Base-by-base conservation (phyloP, 495 filamentous ascomycete genomes). In the Penicillium tannophilum region DNA sequence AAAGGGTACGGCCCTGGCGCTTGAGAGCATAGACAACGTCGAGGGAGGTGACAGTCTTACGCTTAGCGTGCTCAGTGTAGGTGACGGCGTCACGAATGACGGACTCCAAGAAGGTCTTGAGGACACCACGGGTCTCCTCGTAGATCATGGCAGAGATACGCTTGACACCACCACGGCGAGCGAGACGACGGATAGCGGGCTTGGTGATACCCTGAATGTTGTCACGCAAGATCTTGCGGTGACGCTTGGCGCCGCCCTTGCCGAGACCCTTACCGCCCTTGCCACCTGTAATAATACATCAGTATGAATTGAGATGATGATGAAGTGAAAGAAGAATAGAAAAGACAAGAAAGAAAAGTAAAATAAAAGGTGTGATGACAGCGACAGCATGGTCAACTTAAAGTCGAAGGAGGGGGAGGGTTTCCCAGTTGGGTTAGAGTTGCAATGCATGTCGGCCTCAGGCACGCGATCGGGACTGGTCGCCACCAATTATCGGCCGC, bases 151-250 rank as follows among this genome's bases (percentile, higher is more conserved):
- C 84, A 58, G 83, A 85, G 69, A 84, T 85, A 83, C 83, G 85
- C 82, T 87, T 84, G 74, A 85, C 82, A 79, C 81, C 81, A 50
- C 81, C 78, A 84, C 81, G 81, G 61, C 79, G 82, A 45, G 79
- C 83, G 53, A 84, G 82, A 86, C 85, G 85, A 55, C 85, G 85
- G 72, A 89, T 88, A 56, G 85, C 86, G 60, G 86, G 85, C 77
- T 87, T 87, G 71, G 86, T 89, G 73, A 89, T 87, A 72, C 86
- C 86, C 73, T 97, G 93, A 77, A 98, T 97, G 88, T 97, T 98
- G 88, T 98, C 93, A 76, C 93, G 91, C 74, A 98, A 85, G 83
- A 98, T 97, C 89, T 98, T 98, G 70, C 94, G 89, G 79, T 97
- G 92, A 79, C 93, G 93, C 89, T 97, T 97, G 82, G 93, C 93